Evolutionary conservation across 2,329 filamentous ascomycete genomes (phyloP), one percentile per base, ranked within the genome.

Genomic region (Alternaria brassicae): DNA sequence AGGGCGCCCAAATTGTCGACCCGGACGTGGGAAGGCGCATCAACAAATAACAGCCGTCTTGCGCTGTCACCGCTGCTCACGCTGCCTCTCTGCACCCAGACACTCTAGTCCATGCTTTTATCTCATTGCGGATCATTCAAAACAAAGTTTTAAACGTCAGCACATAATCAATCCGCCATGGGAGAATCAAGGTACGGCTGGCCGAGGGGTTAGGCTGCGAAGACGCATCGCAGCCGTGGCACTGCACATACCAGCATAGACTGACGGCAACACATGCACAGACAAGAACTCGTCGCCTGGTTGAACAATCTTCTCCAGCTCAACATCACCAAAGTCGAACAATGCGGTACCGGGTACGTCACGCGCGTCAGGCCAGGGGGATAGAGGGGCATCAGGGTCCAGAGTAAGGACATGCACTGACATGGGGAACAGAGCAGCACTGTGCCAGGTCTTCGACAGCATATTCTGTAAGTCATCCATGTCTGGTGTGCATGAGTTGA

Each of bases 391-490:
- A 48, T 41, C 58, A 44, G 52, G 56, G 53, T 48, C 36, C 28
- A 27, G 47, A 48, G 50, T 10, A 17, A 47, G 56, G 36, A 42
- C 32, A 34, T 40, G 39, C 56, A 58, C 74, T 76, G 60, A 77
- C 56, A 41, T 27, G 30, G 19, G 27, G 32, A 23, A 60, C 64
- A 98, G 94, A 78, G 94, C 95, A 70, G 94, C 94, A 47, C 86
- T 97, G 63, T 99, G 95, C 83, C 95, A 99, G 82, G 88, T 99
- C 73, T 97, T 97, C 80, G 95, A 99, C 84, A 97, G 93, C 80
- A 97, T 99, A 83, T 98, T 93, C 84, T 88, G 86, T 88, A 78
- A 77, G 84, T 79, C 21, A 13, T 32, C 2, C 28, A 36, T 13
- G 13, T 12, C 3, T 19, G 6, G 30, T 19, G 28, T 23, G 19